Evolutionary conservation across 2,329 filamentous ascomycete species (phyloP), one percentile per base, ranked within the genome.

Genomic region (Arthrobotrys sinensis): DNA sequence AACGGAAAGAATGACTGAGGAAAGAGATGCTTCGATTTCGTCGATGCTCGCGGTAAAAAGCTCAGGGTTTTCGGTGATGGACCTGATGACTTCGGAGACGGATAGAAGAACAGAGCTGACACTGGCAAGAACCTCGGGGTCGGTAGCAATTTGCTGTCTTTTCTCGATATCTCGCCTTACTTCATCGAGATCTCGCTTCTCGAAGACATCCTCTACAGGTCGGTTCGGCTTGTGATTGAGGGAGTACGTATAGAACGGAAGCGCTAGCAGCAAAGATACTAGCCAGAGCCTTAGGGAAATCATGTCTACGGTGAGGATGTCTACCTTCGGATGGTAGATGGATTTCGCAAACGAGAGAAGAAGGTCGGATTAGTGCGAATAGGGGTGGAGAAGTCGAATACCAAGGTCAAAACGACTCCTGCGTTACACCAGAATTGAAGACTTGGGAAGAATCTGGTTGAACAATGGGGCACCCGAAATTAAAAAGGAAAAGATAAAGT

Each of bases 191-290:
- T 77, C 73, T 36, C 73, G 57, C 19, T 71, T 70, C 24, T 77
- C 34, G 21, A 77, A 77, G 40, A 77, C 73, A 71, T 77, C 73
- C 19, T 77, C 73, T 8, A 34, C 66, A 7, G 66, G 73, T 28
- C 52, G 36, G 28, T 71, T 71, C 40, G 73, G 73, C 40, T 43
- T 62, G n/a, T 77, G 67, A 21, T 71, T 67, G 40, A 77, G 62
- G 34, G 73, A 77, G 21, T 71, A 77, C 53, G 73, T 55, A 19
- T 77, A 77, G 28, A 77, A 67, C 19, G 73, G 73, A 43, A 77
- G 73, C 19, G 60, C 65, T 11, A 77, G 66, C 4, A 77, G 66
- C 28, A 77, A 28, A 60, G 73, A 71, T 45, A 77, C 28, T n/a
- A 77, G 48, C 66, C 66, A 77, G 21, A 71, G 40, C 21, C 73